Conservation (phyloP, 805 yeast genomes). For the Wickerhamomyces xylosicus region DNA sequence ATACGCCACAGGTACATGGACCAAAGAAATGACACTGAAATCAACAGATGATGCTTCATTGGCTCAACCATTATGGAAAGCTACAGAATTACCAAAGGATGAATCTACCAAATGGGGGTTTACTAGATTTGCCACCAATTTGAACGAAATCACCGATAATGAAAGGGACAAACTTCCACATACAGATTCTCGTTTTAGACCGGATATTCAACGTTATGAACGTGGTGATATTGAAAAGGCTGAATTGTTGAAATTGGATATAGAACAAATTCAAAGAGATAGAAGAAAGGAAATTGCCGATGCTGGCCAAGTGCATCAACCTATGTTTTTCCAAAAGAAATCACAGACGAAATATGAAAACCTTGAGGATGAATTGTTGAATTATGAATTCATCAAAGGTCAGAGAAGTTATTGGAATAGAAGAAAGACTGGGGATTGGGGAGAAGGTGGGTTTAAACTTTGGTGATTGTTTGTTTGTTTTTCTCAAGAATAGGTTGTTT, state of each 20-base stretch:
- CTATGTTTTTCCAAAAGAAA: slow-evolving; percentile 47
- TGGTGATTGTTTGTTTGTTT: too few species aligned
- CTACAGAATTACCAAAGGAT: slow-evolving; percentile 51
- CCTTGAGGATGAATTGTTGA: slow-evolving; percentile 17
- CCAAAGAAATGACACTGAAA: slow-evolving; percentile 43
- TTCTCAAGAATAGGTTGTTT: too few species aligned
- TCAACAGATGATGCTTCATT: slow-evolving; percentile 10
- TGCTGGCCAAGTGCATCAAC: slow-evolving; percentile 33
- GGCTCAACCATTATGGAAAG: slow-evolving; percentile 57
- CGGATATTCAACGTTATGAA: slow-evolving; percentile 72
- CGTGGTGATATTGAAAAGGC: slow-evolving; percentile 61
- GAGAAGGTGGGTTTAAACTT: slow-evolving; percentile 14
- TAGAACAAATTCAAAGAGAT: slow-evolving; percentile 76
- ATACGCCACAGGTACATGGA: slow-evolving; percentile 68
- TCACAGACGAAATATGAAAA: slow-evolving; percentile 6
- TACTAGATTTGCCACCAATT: slow-evolving; percentile 67
- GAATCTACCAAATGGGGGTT: slow-evolving; percentile 70
- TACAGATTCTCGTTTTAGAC: slow-evolving; percentile 84
- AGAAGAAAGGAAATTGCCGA: slow-evolving; percentile 54
- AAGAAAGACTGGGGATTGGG: slow-evolving; percentile 57
- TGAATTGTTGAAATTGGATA: slow-evolving; percentile 50
- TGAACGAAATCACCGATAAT: slow-evolving; percentile 68
- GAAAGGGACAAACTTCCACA: slow-evolving; percentile 63
- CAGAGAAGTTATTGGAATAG: slow-evolving; percentile 68
- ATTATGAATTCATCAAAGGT: slow-evolving; percentile 52